phyloP scores from a whole-genome alignment of 1,139 yeast species.

The Hyphopichia burtonii region DNA sequence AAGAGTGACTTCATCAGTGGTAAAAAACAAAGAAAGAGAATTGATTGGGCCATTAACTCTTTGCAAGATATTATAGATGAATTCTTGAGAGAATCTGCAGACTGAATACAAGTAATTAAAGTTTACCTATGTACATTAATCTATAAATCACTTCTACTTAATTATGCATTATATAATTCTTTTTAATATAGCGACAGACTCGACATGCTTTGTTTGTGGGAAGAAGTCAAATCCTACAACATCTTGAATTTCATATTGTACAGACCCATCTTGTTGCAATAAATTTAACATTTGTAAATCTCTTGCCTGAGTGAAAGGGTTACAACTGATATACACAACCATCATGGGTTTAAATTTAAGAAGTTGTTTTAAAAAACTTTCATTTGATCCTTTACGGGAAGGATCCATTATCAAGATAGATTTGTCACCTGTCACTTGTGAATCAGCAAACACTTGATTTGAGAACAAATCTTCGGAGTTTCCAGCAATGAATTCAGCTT shows the following conservation, averaged over 20 bases:
- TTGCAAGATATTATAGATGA: conserved; percentile 57
- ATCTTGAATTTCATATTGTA: conserved; percentile 27
- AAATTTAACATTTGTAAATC: conserved; percentile 32
- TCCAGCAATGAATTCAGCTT: conserved; percentile 37
- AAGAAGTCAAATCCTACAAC: conserved; percentile 47
- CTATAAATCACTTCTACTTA: no score
- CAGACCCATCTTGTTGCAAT: conserved; percentile 16
- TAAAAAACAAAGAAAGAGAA: conserved; percentile 58
- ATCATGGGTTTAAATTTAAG: conserved; percentile 36
- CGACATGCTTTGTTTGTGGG: conserved; percentile 85
- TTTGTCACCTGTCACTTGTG: conserved; percentile 29
- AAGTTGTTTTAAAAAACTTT: conserved; percentile 33
- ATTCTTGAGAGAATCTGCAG: conserved; percentile 20
- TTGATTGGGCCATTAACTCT: conserved; percentile 69
- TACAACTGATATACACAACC: conserved; percentile 44
- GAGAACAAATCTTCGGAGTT: conserved; percentile 36
- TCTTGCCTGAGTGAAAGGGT: conserved; percentile 48
- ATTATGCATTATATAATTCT: conserved; percentile 2
- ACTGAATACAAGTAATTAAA: background rate
- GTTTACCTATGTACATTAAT: conserved; percentile 1
- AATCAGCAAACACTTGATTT: conserved; percentile 20
- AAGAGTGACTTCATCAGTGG: conserved; percentile 54
- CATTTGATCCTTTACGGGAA: conserved; percentile 43
- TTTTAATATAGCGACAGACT: conserved; percentile 40
- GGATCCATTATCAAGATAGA: conserved; percentile 47